phyloP scores from a whole-genome alignment of 805 yeast species.

The Tetrapisispora nanseiensis region DNA sequence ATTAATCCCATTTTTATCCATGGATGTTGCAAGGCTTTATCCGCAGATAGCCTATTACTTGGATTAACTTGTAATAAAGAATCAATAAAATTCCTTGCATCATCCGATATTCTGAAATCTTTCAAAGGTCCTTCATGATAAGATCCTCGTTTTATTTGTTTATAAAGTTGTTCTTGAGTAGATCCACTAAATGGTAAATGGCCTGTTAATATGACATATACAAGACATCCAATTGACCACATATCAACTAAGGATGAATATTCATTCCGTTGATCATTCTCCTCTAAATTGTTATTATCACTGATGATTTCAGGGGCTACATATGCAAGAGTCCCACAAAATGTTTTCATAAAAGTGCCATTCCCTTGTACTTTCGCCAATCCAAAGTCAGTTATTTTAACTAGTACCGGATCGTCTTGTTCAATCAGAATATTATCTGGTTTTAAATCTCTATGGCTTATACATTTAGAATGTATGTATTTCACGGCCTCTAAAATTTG shows the following conservation, averaged over 20 bases:
- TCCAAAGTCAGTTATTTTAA: constrained; percentile 96
- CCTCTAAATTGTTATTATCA: constrained; percentile 26
- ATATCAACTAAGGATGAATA: constrained; percentile 89
- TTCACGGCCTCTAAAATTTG: constrained; percentile 78
- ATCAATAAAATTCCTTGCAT: constrained; percentile 64
- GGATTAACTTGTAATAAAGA: constrained; percentile 73
- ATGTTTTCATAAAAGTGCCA: constrained; percentile 83
- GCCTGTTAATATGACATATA: constrained; percentile 84
- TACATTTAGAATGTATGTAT: constrained; percentile 82
- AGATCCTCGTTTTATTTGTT: constrained; percentile 64
- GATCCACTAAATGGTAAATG: constrained; percentile 92
- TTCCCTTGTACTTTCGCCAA: constrained; percentile 82
- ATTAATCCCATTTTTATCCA: constrained; percentile 49
- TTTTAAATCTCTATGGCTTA: constrained; percentile 91
- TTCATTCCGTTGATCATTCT: constrained; percentile 21
- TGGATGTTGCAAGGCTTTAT: constrained; percentile 63
- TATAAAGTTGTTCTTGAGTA: constrained; percentile 77
- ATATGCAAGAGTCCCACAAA: constrained; percentile 95
- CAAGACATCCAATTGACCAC: constrained; percentile 95
- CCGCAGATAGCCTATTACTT: constrained; percentile 58
- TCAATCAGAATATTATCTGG: constrained; percentile 92
- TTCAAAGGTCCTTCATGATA: constrained; percentile 70
- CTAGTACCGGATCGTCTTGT: constrained; percentile 79
- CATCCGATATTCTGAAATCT: constrained; percentile 52
- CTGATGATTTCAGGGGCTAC: constrained; percentile 87